Evolutionary conservation across 139 green algal species (phyloP), one percentile per base, ranked within the genome.

Genomic region (Spirogloea muscicola): DNA sequence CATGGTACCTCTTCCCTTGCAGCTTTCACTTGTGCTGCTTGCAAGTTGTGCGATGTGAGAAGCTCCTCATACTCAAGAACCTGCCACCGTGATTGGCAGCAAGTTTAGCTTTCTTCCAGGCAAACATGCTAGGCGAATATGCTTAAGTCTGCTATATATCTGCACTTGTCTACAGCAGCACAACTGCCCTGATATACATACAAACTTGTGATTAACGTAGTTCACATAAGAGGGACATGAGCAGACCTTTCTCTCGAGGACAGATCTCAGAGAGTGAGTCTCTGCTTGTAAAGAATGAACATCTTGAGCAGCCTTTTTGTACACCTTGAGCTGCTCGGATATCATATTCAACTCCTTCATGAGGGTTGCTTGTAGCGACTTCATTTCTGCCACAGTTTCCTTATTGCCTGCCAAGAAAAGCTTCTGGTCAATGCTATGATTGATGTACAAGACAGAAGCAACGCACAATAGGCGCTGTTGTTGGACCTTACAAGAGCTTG

Each of bases 381-480:
- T 80, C 33, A 92, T 67, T 70, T 92, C 83, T 52, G 64, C 66
- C 31, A 82, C 80, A 25, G 80, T 90, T 39, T 83, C 79, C 27
- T 72, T 34, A 62, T 39, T 62, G 16, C 69, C 75, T 72, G 66
- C 42, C 64, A 49, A 55, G 21, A 55, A 55, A 55, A 31, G 46
- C 46, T 55, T 55, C 21, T 31, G 46, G n/a, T n/a, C n/a, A n/a
- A n/a, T n/a, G n/a, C n/a, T n/a, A n/a, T n/a, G n/a, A n/a, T n/a
- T n/a, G n/a, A n/a, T n/a, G n/a, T n/a, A n/a, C n/a, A n/a, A n/a
- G n/a, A n/a, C n/a, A n/a, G n/a, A n/a, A n/a, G n/a, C n/a, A n/a
- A n/a, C n/a, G n/a, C n/a, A n/a, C n/a, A n/a, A n/a, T n/a, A n/a
- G n/a, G n/a, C n/a, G n/a, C n/a, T n/a, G n/a, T n/a, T n/a, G n/a